A percentile compares a stretch with the other conserved stretches of the same genome.
These are phyloP conservation scores for Alternaria consortialis DNA, from an alignment of 2,329 filamentous ascomycete species.

Conservation along the genomic window DNA sequence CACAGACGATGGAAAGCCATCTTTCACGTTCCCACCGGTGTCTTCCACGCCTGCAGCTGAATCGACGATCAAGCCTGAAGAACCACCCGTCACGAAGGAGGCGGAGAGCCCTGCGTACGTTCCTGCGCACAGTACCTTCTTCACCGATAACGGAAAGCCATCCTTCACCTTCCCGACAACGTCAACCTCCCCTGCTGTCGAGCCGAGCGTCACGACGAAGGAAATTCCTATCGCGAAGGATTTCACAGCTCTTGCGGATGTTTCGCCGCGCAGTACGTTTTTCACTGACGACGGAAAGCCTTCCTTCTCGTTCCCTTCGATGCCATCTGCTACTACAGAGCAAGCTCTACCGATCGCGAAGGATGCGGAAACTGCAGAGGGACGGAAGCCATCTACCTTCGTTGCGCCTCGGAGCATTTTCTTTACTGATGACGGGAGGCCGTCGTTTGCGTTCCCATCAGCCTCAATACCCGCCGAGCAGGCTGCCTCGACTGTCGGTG, in stretches of 20 bases:
- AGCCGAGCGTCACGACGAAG: neutral
- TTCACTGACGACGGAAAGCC: conserved; percentile 21
- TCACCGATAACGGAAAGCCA: conserved; percentile 18
- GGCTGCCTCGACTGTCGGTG: neutral
- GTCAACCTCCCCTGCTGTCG: neutral
- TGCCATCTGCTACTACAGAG: neutral
- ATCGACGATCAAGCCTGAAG: neutral
- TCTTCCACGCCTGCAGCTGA: neutral
- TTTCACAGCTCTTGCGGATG: neutral
- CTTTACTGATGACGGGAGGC: conserved; percentile 20
- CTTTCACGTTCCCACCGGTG: conserved; percentile 2
- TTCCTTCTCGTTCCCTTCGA: conserved; percentile 11
- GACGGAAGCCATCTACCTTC: neutral
- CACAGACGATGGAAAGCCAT: conserved; percentile 15
- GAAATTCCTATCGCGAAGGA: neutral
- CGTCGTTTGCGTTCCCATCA: conserved; percentile 13
- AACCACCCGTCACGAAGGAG: neutral
- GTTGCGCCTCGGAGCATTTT: conserved; percentile 16
- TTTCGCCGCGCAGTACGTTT: conserved; percentile 18
- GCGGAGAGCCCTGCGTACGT: conserved; percentile 1
- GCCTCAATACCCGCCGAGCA: neutral
- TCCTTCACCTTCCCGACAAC: conserved; percentile 12
- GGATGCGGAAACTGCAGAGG: neutral
- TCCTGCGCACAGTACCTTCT: conserved; percentile 19
- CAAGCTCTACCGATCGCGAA: neutral